These are phyloP conservation scores for Colletotrichum viniferum DNA, from an alignment of 2,329 filamentous ascomycete genomes.

Conservation along the genomic window DNA sequence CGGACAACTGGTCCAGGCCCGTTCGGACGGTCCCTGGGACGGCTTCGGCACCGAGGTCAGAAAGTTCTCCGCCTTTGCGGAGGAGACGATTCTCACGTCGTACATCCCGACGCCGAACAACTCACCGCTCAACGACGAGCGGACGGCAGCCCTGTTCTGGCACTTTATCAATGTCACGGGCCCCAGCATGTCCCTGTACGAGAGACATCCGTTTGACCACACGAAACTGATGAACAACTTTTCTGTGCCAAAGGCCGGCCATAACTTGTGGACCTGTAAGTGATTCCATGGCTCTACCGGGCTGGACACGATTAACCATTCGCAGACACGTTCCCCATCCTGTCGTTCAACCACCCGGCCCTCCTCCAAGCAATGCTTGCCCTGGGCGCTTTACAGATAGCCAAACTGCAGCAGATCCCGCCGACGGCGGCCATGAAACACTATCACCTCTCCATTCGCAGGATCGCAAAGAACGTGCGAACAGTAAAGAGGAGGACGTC, in stretches of 20 bases:
- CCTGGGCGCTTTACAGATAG: slow-evolving; percentile 84
- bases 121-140: slow-evolving; percentile 79
- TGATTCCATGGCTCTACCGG: slow-evolving; percentile 8
- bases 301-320: background rate
- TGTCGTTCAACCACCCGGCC: slow-evolving; percentile 84
- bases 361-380: slow-evolving; percentile 91
- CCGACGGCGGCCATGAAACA: slow-evolving; percentile 86
- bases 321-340: slow-evolving; percentile 74
- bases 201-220: slow-evolving; percentile 79
- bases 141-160: slow-evolving; percentile 83
- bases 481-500: slow-evolving; percentile 72
- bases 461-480: slow-evolving; percentile 77
- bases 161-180: slow-evolving; percentile 92
- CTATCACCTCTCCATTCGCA: slow-evolving; percentile 83
- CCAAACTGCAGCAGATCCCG: slow-evolving; percentile 76
- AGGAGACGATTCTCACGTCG: slow-evolving; percentile 60
- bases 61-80: slow-evolving; percentile 53
- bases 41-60: slow-evolving; percentile 50
- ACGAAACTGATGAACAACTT: slow-evolving; percentile 67
- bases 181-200: slow-evolving; percentile 84
- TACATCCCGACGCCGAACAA: slow-evolving; percentile 70
- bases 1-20: slow-evolving; percentile 41
- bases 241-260: slow-evolving; percentile 65
- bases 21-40: slow-evolving; percentile 40
- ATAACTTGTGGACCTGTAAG: slow-evolving; percentile 69